phyloP scores from a whole-genome alignment of 2,329 filamentous ascomycete species.

The Arachnomyces sp. region DNA sequence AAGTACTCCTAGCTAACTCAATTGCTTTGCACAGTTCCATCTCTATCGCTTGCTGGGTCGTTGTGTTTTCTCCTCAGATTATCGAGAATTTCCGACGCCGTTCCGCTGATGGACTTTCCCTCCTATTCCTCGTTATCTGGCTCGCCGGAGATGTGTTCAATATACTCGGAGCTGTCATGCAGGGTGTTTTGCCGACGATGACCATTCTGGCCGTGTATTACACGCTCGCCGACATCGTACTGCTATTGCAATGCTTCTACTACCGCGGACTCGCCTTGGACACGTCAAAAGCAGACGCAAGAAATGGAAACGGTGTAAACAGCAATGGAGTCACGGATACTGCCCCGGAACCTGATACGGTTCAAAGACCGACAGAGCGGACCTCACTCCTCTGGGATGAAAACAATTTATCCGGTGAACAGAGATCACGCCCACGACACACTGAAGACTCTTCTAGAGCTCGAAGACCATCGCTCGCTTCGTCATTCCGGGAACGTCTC shows the following conservation, averaged over 20 bases:
- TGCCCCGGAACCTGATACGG: background rate
- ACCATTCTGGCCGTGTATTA: slow-evolving; percentile 92
- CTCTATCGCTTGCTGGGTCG: slow-evolving; percentile 95
- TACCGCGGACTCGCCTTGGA: slow-evolving; percentile 66
- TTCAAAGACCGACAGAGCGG: slow-evolving; percentile 11
- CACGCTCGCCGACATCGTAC: slow-evolving; percentile 80
- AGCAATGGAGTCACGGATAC: background rate
- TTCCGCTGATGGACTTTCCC: slow-evolving; percentile 79
- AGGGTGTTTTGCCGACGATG: slow-evolving; percentile 92
- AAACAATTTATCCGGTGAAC: background rate
- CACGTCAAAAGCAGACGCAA: slow-evolving; percentile 14
- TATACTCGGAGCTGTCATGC: slow-evolving; percentile 82
- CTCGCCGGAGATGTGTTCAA: slow-evolving; percentile 93
- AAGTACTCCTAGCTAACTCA: slow-evolving; percentile 3
- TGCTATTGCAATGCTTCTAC: slow-evolving; percentile 87
- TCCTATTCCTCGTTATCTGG: slow-evolving; percentile 92
- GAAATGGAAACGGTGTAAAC: slow-evolving; percentile 9
- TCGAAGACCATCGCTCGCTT: slow-evolving; percentile 15
- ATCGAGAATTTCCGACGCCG: slow-evolving; percentile 83
- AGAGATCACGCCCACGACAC: slow-evolving; percentile 1
- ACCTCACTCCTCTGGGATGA: slow-evolving; percentile 15
- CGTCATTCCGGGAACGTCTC: slow-evolving; percentile 41
- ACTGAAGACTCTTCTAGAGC: slow-evolving; percentile 8
- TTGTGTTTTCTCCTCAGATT: slow-evolving; percentile 96
- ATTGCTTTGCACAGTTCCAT: slow-evolving; percentile 60